Percentiles rank a stretch among this genome's conserved stretches.
Conservation (phyloP, 805 yeast species). For the Yarrowia divulgata region DNA sequence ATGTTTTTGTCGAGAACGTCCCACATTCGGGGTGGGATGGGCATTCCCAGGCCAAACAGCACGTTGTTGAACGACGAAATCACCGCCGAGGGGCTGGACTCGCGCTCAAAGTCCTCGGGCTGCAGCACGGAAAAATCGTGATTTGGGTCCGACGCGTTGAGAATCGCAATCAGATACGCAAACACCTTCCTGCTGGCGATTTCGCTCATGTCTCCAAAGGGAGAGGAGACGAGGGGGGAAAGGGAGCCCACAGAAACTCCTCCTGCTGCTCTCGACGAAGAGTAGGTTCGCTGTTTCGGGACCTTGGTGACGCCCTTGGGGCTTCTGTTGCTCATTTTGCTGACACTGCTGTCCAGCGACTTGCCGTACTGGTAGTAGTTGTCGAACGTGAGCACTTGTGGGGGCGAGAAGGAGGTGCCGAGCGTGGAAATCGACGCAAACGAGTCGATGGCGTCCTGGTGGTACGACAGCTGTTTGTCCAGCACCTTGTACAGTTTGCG, state of each 20-base stretch:
- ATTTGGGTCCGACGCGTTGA: conserved; percentile 93
- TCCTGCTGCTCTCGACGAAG: conserved; percentile 13
- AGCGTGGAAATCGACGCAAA: conserved; percentile 39
- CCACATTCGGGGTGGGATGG: conserved; percentile 77
- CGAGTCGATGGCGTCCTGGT: conserved; percentile 43
- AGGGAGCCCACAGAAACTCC: conserved; percentile 28
- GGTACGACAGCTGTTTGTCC: conserved; percentile 72
- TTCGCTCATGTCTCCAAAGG: conserved; percentile 91
- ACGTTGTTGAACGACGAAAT: conserved; percentile 76
- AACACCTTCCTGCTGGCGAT: conserved; percentile 87
- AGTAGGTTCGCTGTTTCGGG: conserved; percentile 23
- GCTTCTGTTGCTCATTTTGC: conserved; percentile 6
- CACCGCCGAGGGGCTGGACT: conserved; percentile 52
- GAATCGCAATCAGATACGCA: conserved; percentile 86
- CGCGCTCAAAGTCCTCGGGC: conserved; percentile 76
- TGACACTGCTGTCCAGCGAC: conserved; percentile 23
- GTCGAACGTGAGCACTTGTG: conserved; percentile 44
- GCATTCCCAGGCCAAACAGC: conserved; percentile 62
- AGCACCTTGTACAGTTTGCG: conserved; percentile 86
- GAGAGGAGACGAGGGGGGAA: conserved; percentile 53
- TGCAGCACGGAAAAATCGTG: conserved; percentile 89
- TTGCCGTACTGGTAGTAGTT: conserved; percentile 35
- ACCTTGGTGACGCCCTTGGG: conserved; percentile 26
- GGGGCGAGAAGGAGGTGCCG: conserved; percentile 45
- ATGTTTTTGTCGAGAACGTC: conserved; percentile 83